A percentile compares a stretch with the other conserved stretches of the same genome.
phyloP scores from a whole-genome alignment of 2,329 filamentous ascomycete genomes.

The Fusarium abutilonis region DNA sequence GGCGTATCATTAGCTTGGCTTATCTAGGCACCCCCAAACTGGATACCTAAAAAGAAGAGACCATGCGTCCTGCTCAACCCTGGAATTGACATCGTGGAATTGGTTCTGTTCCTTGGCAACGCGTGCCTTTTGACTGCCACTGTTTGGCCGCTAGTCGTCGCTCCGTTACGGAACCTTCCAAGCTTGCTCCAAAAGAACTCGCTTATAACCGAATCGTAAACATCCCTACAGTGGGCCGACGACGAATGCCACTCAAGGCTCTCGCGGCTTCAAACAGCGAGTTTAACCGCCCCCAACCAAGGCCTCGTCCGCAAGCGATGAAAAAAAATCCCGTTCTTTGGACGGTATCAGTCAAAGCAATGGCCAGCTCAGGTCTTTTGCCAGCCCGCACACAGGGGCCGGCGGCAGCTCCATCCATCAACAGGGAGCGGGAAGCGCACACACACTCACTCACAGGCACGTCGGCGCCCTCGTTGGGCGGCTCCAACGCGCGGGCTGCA shows the following conservation, averaged over 20 bases:
- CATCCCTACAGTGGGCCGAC: neutral
- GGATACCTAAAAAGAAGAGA: conserved; percentile 1
- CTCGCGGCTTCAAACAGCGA: neutral
- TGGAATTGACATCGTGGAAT: neutral
- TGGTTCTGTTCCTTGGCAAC: conserved; percentile 8
- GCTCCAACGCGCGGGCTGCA: conserved; percentile 30
- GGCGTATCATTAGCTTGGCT: conserved; percentile 16
- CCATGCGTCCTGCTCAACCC: neutral
- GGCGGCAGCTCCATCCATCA: conserved; percentile 22
- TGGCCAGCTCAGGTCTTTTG: conserved; percentile 13
- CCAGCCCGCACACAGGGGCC: conserved; percentile 20
- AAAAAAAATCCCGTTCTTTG: conserved; percentile 20
- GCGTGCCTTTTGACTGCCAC: neutral
- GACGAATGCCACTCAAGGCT: neutral
- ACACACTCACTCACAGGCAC: conserved; percentile 35
- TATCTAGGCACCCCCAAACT: neutral
- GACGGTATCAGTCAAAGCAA: conserved; percentile 15
- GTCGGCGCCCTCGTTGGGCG: conserved; percentile 29
- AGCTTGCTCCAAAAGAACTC: conserved; percentile 4
- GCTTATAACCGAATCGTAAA: neutral
- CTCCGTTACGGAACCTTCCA: neutral
- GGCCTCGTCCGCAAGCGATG: neutral
- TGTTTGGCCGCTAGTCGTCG: conserved; percentile 1
- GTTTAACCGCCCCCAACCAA: neutral
- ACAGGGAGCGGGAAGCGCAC: conserved; percentile 46